phyloP scores from a whole-genome alignment of 208 protist species.

The Acanthamoeba healyi region DNA sequence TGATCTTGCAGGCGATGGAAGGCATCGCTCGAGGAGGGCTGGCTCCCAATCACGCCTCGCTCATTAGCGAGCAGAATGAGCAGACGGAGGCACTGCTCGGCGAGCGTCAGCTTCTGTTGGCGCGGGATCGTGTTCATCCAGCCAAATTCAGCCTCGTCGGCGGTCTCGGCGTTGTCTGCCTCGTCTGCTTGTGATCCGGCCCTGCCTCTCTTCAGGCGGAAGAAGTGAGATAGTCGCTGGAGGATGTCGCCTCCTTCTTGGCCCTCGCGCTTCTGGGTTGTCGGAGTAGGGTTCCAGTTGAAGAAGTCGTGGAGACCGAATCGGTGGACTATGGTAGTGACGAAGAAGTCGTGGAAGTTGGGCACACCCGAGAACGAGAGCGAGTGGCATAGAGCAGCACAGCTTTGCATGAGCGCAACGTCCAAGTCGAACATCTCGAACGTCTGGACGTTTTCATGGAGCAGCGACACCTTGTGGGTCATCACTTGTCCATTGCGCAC shows the following conservation, averaged over 20 bases:
- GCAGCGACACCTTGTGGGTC: constrained; percentile 9
- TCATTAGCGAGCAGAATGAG: constrained; percentile 56
- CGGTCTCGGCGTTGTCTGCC: not conserved
- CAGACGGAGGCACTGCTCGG: constrained; percentile 39
- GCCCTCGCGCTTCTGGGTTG: not conserved
- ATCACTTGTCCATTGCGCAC: constrained; percentile 56
- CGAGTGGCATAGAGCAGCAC: not conserved
- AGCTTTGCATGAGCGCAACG: constrained; percentile 53
- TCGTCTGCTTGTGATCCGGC: too few relatives aligned
- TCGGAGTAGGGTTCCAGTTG: not conserved
- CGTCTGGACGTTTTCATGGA: constrained; percentile 50
- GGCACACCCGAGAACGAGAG: not conserved
- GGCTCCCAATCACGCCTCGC: not conserved
- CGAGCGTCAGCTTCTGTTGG: constrained; percentile 20
- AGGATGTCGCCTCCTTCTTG: constrained; percentile 1
- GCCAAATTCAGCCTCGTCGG: not conserved
- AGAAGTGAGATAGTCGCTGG: not conserved
- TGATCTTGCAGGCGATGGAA: not conserved
- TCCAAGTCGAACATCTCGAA: constrained; percentile 44
- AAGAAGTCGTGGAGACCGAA: constrained; percentile 65
- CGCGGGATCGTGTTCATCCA: not conserved
- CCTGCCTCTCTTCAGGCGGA: not conserved
- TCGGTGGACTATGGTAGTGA: constrained; percentile 21
- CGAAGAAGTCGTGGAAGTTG: constrained; percentile 56
- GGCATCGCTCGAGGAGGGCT: not conserved